Percentiles rank a stretch among this genome's conserved stretches.
phyloP scores from a whole-genome alignment of 345 rosid genomes.

The Gossypium ekmanianum region DNA sequence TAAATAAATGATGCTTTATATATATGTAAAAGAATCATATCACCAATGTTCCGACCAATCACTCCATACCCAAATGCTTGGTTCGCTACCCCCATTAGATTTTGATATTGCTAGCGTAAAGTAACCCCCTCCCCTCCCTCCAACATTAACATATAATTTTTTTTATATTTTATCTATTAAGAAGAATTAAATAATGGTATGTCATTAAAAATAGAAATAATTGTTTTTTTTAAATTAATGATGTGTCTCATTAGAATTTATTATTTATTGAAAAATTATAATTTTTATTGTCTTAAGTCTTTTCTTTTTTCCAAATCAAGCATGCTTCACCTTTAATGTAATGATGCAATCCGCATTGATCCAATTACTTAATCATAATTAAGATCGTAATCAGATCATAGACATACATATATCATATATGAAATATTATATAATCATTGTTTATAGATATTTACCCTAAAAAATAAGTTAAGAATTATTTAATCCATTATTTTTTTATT shows the following conservation, averaged over 20 bases:
- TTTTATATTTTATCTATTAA: too few species aligned
- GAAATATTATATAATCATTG: not conserved
- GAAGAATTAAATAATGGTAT: too few species aligned
- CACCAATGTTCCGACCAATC: slow-evolving; percentile 29
- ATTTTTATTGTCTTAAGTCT: too few species aligned
- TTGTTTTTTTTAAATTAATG: too few species aligned
- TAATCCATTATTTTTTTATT: too few species aligned
- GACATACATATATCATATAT: not conserved
- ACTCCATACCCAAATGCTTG: slow-evolving; percentile 17
- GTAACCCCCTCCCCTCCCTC: too few species aligned
- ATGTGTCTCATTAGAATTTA: not conserved
- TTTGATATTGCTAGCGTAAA: slow-evolving; percentile 20
- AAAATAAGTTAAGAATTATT: too few species aligned
- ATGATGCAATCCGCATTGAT: not conserved
- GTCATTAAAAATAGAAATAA: too few species aligned
- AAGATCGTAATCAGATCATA: not conserved
- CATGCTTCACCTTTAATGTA: not conserved
- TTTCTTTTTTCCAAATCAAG: not conserved
- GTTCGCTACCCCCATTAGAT: slow-evolving; percentile 17
- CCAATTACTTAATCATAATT: not conserved
- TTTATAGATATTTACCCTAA: too few species aligned
- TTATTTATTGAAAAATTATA: too few species aligned
- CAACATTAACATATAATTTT: too few species aligned
- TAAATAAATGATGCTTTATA: not conserved
- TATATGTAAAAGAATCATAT: slow-evolving; percentile 30